Percentiles rank a stretch among this genome's conserved stretches.
These are phyloP conservation scores for Yarrowia divulgata DNA, from an alignment of 805 yeast species.

Conservation along the genomic window DNA sequence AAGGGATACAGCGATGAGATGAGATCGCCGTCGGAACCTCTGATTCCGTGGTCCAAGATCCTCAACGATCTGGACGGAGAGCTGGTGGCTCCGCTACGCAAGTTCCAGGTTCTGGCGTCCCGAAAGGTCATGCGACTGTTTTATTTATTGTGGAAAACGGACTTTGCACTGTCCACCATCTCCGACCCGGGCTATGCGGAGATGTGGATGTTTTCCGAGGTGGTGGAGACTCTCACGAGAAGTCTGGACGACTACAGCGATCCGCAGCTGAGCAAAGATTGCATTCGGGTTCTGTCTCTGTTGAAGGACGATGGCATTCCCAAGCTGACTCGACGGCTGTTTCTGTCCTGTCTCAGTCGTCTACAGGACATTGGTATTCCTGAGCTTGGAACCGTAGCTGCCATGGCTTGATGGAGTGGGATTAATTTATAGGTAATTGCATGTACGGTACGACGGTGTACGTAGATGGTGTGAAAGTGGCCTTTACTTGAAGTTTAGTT, in stretches of 20 bases:
- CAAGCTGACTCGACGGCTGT: constrained; percentile 5
- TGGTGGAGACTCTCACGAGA: constrained; percentile 18
- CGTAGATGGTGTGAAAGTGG: no score
- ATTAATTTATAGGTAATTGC: background rate
- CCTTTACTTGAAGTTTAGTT: no score
- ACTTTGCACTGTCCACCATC: background rate
- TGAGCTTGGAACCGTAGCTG: background rate
- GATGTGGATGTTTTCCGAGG: constrained; percentile 17
- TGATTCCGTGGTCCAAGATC: constrained; percentile 16
- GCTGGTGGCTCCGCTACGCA: constrained; percentile 1
- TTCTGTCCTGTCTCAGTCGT: constrained; percentile 16
- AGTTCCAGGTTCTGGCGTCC: constrained; percentile 14
- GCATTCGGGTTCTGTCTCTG: constrained; percentile 27
- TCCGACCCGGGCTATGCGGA: constrained; percentile 12
- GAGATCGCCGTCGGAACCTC: constrained; percentile 17
- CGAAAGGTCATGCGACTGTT: constrained; percentile 18
- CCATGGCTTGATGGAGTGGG: background rate
- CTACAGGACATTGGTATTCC: constrained; percentile 16
- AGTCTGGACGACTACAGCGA: constrained; percentile 21
- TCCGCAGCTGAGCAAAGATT: constrained; percentile 12
- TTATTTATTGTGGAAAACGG: constrained; percentile 21
- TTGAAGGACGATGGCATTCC: constrained; percentile 25
- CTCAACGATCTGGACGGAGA: constrained; percentile 12
- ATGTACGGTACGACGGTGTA: no score
- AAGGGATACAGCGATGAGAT: constrained; percentile 19